Conservation (phyloP, 371 early-diverging fungal species). For the Lichtheimia ramosa region DNA sequence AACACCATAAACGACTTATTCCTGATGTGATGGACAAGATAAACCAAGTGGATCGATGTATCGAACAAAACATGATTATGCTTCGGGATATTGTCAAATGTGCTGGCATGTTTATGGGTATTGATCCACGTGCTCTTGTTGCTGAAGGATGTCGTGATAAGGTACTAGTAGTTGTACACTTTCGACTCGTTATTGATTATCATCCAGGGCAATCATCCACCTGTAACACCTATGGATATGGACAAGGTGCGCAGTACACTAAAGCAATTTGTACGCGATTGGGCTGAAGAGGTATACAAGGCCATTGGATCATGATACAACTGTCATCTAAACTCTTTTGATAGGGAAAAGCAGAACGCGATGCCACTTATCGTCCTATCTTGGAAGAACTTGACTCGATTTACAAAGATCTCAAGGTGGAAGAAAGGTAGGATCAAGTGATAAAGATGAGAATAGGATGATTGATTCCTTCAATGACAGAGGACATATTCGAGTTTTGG, state of each 20-base stretch:
- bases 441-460: neutral
- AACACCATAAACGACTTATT: constrained; percentile 65
- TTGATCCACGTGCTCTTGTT: constrained; percentile 46
- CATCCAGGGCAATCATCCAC: constrained; percentile 28
- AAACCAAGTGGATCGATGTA: constrained; percentile 43
- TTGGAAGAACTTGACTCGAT: constrained; percentile 65
- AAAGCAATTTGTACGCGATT: constrained; percentile 92
- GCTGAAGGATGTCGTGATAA: constrained; percentile 38
- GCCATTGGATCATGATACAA: neutral
- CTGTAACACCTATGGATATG: constrained; percentile 72
- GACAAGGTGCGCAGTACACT: constrained; percentile 87
- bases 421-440: constrained; percentile 4
- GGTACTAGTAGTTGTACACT: neutral
- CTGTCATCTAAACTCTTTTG: constrained; percentile 8
- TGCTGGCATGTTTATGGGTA: constrained; percentile 37
- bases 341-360: constrained; percentile 78
- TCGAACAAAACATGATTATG: constrained; percentile 49
- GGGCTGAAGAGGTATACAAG: constrained; percentile 68
- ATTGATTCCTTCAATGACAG: constrained; percentile 20
- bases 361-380: constrained; percentile 79
- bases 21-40: constrained; percentile 54
- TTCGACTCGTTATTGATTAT: no score
- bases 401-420: constrained; percentile 49
- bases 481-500: constrained; percentile 66
- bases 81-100: constrained; percentile 46